Percentiles rank a stretch among this genome's conserved stretches.
Conservation (phyloP, 1,284 basidiomycete species). For the Uromyces viciae-fabae region DNA sequence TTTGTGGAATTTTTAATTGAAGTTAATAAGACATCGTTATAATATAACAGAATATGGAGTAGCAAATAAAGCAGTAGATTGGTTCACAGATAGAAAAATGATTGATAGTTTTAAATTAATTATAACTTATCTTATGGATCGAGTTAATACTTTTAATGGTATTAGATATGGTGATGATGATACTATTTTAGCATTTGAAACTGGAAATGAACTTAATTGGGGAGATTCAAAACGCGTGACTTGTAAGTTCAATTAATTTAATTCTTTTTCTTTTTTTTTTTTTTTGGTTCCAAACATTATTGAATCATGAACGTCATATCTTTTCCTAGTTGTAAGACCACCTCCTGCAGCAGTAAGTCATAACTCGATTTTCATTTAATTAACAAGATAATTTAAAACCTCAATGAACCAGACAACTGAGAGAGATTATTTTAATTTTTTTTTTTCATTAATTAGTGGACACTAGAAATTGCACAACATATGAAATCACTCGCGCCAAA, state of each 20-base stretch:
- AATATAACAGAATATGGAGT: constrained; percentile 10
- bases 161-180: constrained; percentile 34
- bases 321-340: constrained; percentile 10
- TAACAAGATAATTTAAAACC: neutral
- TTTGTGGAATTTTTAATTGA: neutral
- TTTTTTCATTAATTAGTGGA: constrained; percentile 23
- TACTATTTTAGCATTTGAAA: constrained; percentile 33
- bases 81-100: constrained; percentile 34
- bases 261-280: too few species aligned
- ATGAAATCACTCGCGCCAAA: constrained; percentile 38
- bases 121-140: constrained; percentile 26
- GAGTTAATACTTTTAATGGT: constrained; percentile 34
- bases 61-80: constrained; percentile 25
- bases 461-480: constrained; percentile 35
- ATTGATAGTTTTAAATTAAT: constrained; percentile 19
- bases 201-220: constrained; percentile 41
- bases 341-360: constrained; percentile 27
- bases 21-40: constrained; percentile 41
- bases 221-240: neutral
- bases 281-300: neutral
- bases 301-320: neutral
- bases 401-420: neutral
- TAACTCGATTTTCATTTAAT: neutral
- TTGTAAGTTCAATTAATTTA: constrained; percentile 1
- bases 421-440: neutral